Base-by-base conservation (phyloP, 164 flowering plant species). In the Annona cherimola region DNA sequence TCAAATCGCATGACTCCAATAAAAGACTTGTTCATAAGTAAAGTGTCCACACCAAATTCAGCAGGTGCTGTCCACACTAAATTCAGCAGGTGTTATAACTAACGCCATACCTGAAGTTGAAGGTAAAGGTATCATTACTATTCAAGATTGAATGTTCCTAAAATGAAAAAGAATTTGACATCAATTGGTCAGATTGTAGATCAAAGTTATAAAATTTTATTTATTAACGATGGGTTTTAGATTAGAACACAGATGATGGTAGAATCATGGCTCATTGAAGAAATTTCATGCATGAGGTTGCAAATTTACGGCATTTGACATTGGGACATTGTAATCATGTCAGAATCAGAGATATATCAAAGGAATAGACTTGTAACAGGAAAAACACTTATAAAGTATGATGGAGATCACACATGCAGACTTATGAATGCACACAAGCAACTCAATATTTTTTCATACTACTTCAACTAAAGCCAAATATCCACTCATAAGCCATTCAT, bases 151-250 rank as follows among this genome's bases (percentile, higher is more conserved):
- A 11, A 44, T 44, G 6, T 68, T 16, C 70, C 59, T 45, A 68
- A 45, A 44, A 35, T 45, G 3, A 18, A n/a, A 12, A 68, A 68
- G 42, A 68, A 68, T 68, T 39, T 68, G 2, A 46, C 45, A 16
- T 45, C 70, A 18, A 9, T 19, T 3, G 55, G 70, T 3, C 70
- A 68, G n/a, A 40, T 68, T 12, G 60, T 68, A 68, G 70, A 68
- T 68, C 70, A 46, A 46, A 26, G 59, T 11, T 50, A 45, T 50
- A 19, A 68, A 1, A 9, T 68, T 11, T 20, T 44, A 4, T 68
- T 68, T 14, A 1, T 11, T n/a, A 14, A 11, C 6, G 59, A 20
- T 44, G 70, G 42, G 20, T 68, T 20, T 68, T 20, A 68, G 8
- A 68, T 68, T 68, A 57, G 45, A 44, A 19, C 1, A 35, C 19